A percentile compares a stretch with the other conserved stretches of the same genome.
Conservation (phyloP, 352 stramenopile genomes). For the Phytophthora hybrid region DNA sequence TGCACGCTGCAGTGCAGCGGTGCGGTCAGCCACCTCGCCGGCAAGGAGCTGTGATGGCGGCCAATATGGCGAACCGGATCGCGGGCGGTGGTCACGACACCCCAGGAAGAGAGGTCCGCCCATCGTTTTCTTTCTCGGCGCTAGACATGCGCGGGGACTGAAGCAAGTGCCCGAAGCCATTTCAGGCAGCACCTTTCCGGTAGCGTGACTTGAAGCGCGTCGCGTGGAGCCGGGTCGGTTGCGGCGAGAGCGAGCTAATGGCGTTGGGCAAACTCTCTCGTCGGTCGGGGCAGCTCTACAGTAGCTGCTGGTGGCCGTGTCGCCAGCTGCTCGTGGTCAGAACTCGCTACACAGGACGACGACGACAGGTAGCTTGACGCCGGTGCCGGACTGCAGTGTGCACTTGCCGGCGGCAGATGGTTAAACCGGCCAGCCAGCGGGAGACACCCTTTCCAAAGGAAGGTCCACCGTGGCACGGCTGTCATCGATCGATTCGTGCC, state of each 20-base stretch:
- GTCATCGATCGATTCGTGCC: constrained; percentile 26
- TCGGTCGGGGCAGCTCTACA: constrained; percentile 5
- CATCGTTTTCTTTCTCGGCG: constrained; percentile 11
- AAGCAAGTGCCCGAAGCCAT: constrained; percentile 4
- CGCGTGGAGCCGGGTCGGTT: constrained; percentile 18
- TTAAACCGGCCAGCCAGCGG: constrained; percentile 16
- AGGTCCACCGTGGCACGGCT: constrained; percentile 19
- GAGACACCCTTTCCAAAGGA: constrained; percentile 16
- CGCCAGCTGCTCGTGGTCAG: constrained; percentile 18
- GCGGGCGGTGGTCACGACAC: neutral
- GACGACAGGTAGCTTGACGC: neutral
- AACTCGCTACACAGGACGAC: neutral
- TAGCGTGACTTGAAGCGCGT: constrained; percentile 29
- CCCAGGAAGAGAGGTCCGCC: neutral
- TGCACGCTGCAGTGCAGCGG: neutral
- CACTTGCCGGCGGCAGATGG: constrained; percentile 7
- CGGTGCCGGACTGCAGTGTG: constrained; percentile 6
- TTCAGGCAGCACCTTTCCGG: neutral
- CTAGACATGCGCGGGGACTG: constrained; percentile 14
- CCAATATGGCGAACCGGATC: constrained; percentile 14
- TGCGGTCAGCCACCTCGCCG: neutral
- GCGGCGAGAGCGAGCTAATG: constrained; percentile 21
- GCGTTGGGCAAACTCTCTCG: neutral
- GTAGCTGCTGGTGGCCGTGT: neutral
- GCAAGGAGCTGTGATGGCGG: constrained; percentile 16